A percentile compares a stretch with the other conserved stretches of the same genome.
These are phyloP conservation scores for Lactifluus pinguis DNA, from an alignment of 768 basidiomycete species.

Conservation along the genomic window DNA sequence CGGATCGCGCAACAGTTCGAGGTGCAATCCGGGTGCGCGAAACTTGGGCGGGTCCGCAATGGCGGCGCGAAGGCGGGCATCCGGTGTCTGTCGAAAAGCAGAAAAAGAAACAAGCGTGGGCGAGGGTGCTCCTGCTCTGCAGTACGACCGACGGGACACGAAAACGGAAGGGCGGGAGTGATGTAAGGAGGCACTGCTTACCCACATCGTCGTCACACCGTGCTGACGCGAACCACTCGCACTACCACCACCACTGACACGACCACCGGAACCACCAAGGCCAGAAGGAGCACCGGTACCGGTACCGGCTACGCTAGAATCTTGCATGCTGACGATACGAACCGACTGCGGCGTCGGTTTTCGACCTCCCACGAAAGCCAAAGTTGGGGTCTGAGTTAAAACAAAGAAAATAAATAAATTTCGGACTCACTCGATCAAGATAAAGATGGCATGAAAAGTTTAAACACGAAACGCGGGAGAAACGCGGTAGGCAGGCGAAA, in stretches of 20 bases:
- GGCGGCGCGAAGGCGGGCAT: constrained; percentile 20
- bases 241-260: no score
- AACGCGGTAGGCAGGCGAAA: no score
- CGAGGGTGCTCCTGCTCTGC: constrained; percentile 3
- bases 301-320: constrained; percentile 20
- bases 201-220: constrained; percentile 28
- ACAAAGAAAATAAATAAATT: no score
- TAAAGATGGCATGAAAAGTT: no score
- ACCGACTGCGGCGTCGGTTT: constrained; percentile 75
- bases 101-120: constrained; percentile 12
- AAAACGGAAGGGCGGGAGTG: no score
- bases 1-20: constrained; percentile 58
- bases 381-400: constrained; percentile 12
- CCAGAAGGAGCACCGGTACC: no score
- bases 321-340: constrained; percentile 66
- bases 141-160: neutral
- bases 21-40: constrained; percentile 54
- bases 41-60: constrained; percentile 39
- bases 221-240: neutral
- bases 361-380: constrained; percentile 47
- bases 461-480: no score
- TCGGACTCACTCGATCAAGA: no score
- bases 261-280: no score
- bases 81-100: no score
- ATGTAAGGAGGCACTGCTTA: constrained; percentile 26